Base-by-base conservation (phyloP, 352 stramenopile species). In the Phytophthora chlamydospora region DNA sequence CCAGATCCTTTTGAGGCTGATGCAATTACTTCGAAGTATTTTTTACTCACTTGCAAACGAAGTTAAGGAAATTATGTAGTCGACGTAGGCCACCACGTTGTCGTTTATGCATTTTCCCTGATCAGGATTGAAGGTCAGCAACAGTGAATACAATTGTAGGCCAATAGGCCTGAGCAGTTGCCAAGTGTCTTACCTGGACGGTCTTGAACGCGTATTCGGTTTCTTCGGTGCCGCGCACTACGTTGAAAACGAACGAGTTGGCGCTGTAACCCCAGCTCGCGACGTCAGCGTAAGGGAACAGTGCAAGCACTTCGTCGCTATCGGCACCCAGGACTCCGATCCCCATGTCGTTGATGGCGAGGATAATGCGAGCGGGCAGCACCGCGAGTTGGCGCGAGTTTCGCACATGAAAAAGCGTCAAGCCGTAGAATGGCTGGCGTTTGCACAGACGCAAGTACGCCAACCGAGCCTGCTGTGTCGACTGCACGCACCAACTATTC, bases 161-260 rank as follows among this genome's bases (percentile, higher is more conserved):
- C 24, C 24, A 27, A 27, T 27, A 27, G 24, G 24, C 24, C 24
- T 27, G 24, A 27, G 24, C 24, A 27, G 24, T 27, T 27, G 24
- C 4, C 24, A 27, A 27, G 24, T 27, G 24, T 29, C 44, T 61
- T 61, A 84, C 78, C 71, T 70, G 58, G 39, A 60, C 56, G 2
- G 74, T 86, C 34, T 80, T 84, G 47, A 88, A 75, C 19, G 76
- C 76, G 44, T 85, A 77, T 38, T 88, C 76, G 5, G 58, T 69
- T 31, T 85, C 56, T 52, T 82, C 62, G 7, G 33, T 56, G 3
- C 62, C 53, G 0, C 55, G 54, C 11, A 51, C 66, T 5, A 82
- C 76, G 12, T 89, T 85, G 50, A 96, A 83, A 13, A 96, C 88
- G 64, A 96, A 96, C 4, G 80, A 83, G 35, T 82, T 90, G 27